Evolutionary conservation across 352 stramenopile species (phyloP).

Genomic region (Phytopythium montanum): DNA sequence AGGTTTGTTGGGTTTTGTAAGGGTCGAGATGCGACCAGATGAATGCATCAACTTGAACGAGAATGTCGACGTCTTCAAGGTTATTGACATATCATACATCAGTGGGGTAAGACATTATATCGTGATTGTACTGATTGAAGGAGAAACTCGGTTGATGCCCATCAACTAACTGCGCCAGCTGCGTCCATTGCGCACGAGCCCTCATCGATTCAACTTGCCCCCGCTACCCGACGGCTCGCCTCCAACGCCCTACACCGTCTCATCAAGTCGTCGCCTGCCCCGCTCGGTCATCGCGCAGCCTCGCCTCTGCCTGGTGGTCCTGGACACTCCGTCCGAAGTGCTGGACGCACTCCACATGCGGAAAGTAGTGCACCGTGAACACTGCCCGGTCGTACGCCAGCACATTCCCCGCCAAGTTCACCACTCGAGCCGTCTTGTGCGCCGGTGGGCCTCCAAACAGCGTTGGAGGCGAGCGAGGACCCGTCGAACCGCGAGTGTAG

Average conservation of each 20-base stretch:
- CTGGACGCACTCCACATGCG: constrained; percentile 74
- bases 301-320: constrained; percentile 58
- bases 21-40: neutral
- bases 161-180: neutral
- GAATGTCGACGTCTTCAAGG: neutral
- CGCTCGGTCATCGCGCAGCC: constrained; percentile 8
- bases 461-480: constrained; percentile 5
- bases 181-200: neutral
- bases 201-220: neutral
- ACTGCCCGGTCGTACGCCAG: constrained; percentile 41
- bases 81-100: neutral
- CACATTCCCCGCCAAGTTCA: constrained; percentile 38
- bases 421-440: constrained; percentile 20
- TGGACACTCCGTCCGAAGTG: constrained; percentile 75
- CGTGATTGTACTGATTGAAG: neutral
- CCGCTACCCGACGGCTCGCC: neutral
- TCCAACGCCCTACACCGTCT: neutral
- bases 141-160: neutral
- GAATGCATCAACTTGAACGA: neutral
- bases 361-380: constrained; percentile 70
- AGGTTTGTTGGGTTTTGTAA: neutral
- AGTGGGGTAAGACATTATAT: neutral
- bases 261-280: neutral
- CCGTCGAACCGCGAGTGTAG: constrained; percentile 42
- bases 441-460: constrained; percentile 27